These are phyloP conservation scores for Phlebopus sp. DNA, from an alignment of 1,284 basidiomycete species.

Conservation along the genomic window DNA sequence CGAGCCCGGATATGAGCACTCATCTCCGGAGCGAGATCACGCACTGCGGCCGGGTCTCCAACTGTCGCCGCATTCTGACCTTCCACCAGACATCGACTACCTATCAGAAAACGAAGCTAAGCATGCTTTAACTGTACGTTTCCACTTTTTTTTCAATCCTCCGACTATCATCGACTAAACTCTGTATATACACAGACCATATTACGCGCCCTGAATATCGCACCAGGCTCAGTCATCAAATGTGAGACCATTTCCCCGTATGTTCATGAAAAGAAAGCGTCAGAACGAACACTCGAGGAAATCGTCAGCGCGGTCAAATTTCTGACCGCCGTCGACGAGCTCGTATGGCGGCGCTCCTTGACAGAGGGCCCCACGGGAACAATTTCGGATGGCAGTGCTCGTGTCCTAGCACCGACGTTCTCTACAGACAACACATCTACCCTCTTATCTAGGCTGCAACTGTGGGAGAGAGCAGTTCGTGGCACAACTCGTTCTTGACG, in stretches of 20 bases:
- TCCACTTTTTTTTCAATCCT: background rate
- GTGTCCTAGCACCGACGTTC: constrained; percentile 15
- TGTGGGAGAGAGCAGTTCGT: constrained; percentile 29
- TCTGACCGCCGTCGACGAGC: constrained; percentile 24
- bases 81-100: constrained; percentile 13
- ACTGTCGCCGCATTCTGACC: background rate
- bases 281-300: constrained; percentile 21
- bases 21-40: background rate
- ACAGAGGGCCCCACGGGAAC: background rate
- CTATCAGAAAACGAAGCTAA: constrained; percentile 26
- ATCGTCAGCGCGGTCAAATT: constrained; percentile 24
- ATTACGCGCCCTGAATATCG: constrained; percentile 12
- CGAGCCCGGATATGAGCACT: background rate
- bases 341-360: constrained; percentile 27
- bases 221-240: background rate
- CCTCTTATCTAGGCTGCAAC: constrained; percentile 23
- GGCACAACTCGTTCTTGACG: background rate
- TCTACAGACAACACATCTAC: constrained; percentile 26
- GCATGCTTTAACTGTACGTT: constrained; percentile 19
- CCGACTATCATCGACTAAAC: background rate
- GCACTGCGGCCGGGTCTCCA: background rate
- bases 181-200: constrained; percentile 19
- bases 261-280: background rate
- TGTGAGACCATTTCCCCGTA: background rate
- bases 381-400: constrained; percentile 12